Conservation (phyloP, 441 rosid species). For the Cnidoscolus chayamansa region DNA sequence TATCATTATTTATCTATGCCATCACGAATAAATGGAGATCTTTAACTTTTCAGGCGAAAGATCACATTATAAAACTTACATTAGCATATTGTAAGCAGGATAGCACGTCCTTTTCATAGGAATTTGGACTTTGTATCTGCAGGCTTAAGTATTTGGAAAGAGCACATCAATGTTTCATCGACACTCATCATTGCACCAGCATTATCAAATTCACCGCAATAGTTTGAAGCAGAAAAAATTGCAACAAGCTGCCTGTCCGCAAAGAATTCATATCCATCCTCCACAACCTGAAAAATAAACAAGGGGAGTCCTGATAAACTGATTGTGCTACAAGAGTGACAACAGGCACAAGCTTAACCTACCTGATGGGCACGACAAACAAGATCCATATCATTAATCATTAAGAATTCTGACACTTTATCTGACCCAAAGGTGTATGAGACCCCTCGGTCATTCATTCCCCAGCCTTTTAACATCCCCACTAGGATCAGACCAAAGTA, state of each 20-base stretch:
- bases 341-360: slow-evolving; percentile 11
- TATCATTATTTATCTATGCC: neutral
- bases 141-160: slow-evolving; percentile 93
- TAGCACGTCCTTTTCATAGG: slow-evolving; percentile 33
- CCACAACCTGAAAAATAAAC: slow-evolving; percentile 60
- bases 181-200: slow-evolving; percentile 97
- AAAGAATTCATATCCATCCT: slow-evolving; percentile 96
- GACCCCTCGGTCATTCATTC: slow-evolving; percentile 92
- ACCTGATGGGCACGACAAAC: slow-evolving; percentile 99
- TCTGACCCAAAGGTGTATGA: slow-evolving; percentile 86
- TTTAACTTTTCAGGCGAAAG: neutral
- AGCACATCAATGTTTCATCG: slow-evolving; percentile 82
- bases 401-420: slow-evolving; percentile 71
- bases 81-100: slow-evolving; percentile 7
- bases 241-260: slow-evolving; percentile 91
- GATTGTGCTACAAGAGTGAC: neutral
- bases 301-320: slow-evolving; percentile 5
- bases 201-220: slow-evolving; percentile 96
- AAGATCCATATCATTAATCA: slow-evolving; percentile 78
- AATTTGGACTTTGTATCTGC: slow-evolving; percentile 68
- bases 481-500: slow-evolving; percentile 96
- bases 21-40: neutral
- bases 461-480: slow-evolving; percentile 84
- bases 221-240: slow-evolving; percentile 89
- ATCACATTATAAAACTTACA: slow-evolving; percentile 9